phyloP scores from a whole-genome alignment of 2,329 filamentous ascomycete species.

The Microdochium paspali region DNA sequence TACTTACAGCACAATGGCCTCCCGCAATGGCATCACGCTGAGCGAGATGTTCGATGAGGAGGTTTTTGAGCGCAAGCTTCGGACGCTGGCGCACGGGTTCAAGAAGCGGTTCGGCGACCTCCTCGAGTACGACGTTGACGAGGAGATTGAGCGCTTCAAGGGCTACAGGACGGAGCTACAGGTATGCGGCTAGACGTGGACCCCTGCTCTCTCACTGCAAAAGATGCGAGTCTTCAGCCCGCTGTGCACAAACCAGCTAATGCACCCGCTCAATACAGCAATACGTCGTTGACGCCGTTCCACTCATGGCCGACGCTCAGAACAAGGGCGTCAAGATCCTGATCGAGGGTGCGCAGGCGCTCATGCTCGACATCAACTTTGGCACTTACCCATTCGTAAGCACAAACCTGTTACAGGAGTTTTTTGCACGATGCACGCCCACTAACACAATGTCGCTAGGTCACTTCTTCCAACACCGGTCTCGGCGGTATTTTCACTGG shows the following conservation, averaged over 20 bases:
- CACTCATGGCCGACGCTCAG: constrained; percentile 52
- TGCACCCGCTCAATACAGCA: no score
- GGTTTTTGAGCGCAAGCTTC: constrained; percentile 57
- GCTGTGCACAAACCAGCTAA: no score
- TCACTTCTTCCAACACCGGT: constrained; percentile 47
- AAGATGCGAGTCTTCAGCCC: no score
- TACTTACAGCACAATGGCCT: constrained; percentile 43
- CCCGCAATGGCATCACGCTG: constrained; percentile 57
- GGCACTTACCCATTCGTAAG: constrained; percentile 52
- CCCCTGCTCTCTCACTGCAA: no score
- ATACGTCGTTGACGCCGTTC: constrained; percentile 58
- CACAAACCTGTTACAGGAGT: constrained; percentile 13
- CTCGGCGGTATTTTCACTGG: constrained; percentile 51
- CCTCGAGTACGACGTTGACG: constrained; percentile 56
- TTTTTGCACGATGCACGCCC: constrained; percentile 1
- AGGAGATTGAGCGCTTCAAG: constrained; percentile 55
- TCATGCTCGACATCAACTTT: constrained; percentile 50
- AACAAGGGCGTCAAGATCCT: constrained; percentile 45
- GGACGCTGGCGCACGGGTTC: constrained; percentile 51
- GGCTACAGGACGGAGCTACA: constrained; percentile 45
- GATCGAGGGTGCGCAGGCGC: constrained; percentile 51
- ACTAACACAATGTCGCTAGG: constrained; percentile 20
- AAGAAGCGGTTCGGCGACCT: constrained; percentile 60
- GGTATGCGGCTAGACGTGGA: no score
- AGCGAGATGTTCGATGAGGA: constrained; percentile 59